phyloP scores from a whole-genome alignment of 148 eudicot species.

The Rhododendron kiyosumense region DNA sequence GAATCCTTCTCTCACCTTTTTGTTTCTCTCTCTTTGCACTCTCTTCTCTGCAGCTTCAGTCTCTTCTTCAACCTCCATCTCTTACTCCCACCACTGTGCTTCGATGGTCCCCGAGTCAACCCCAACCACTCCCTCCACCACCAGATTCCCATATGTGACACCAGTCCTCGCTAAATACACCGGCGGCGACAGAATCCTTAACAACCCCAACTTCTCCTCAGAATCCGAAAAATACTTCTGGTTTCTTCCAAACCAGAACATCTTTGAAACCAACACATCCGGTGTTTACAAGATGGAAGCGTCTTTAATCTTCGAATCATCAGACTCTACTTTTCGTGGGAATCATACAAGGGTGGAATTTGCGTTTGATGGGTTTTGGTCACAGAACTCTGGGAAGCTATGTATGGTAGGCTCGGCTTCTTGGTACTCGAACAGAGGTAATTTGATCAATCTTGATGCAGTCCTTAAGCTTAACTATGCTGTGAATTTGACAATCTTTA shows the following conservation, averaged over 20 bases:
- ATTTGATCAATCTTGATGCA: conserved; percentile 6
- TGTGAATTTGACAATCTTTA: background rate
- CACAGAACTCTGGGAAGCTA: conserved; percentile 12
- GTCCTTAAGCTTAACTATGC: conserved; percentile 12
- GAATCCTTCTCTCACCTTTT: background rate
- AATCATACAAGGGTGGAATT: background rate
- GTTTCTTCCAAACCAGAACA: background rate
- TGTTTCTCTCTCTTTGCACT: too few species aligned
- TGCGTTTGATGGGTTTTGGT: conserved; percentile 17
- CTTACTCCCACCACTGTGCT: too few species aligned
- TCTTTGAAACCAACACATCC: conserved; percentile 2
- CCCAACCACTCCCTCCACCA: too few species aligned
- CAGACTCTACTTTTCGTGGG: too few species aligned
- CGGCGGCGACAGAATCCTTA: too few species aligned
- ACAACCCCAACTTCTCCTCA: too few species aligned
- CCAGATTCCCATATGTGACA: too few species aligned
- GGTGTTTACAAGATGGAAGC: conserved; percentile 29
- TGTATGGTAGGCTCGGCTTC: conserved; percentile 21
- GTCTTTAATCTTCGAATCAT: background rate
- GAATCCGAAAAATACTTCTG: too few species aligned
- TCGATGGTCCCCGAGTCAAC: too few species aligned
- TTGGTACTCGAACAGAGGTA: conserved; percentile 12
- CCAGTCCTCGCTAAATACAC: too few species aligned
- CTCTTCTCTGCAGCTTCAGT: too few species aligned
- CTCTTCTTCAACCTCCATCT: too few species aligned